Evolutionary conservation across 2,329 filamentous ascomycete genomes (phyloP).

Genomic region (Zymoseptoria pseudotritici): DNA sequence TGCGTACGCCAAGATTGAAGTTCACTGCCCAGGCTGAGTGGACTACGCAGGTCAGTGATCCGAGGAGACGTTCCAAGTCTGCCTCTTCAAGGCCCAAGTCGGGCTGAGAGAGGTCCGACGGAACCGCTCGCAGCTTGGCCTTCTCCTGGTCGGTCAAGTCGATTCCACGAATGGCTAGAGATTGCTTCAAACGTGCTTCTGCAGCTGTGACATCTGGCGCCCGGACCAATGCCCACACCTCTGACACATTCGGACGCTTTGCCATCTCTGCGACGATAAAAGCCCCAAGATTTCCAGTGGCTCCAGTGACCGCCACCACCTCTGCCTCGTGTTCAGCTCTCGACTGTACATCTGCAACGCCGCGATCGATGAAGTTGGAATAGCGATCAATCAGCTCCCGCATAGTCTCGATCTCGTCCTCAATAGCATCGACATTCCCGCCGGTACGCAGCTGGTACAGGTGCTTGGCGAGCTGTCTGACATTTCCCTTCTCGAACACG

Average conservation of each 20-base stretch:
- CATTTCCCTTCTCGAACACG: constrained; percentile 51
- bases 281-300: constrained; percentile 58
- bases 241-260: constrained; percentile 22
- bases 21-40: constrained; percentile 36
- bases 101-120: constrained; percentile 21
- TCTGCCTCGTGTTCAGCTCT: constrained; percentile 4
- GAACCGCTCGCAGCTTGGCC: constrained; percentile 17
- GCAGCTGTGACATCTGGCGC: constrained; percentile 33
- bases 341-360: constrained; percentile 9
- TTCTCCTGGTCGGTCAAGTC: constrained; percentile 22
- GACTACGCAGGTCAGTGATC: constrained; percentile 24
- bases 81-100: constrained; percentile 21
- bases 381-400: constrained; percentile 40
- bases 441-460: constrained; percentile 39
- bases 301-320: constrained; percentile 49
- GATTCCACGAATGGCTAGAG: constrained; percentile 32
- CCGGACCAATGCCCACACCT: constrained; percentile 48
- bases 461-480: constrained; percentile 40
- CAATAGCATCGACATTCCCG: constrained; percentile 21
- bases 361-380: constrained; percentile 30
- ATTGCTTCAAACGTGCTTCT: constrained; percentile 30
- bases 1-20: constrained; percentile 31
- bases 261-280: constrained; percentile 44
- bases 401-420: constrained; percentile 40
- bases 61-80: constrained; percentile 18